Base-by-base conservation (phyloP, 352 stramenopile genomes). In the Halophytophthora polymorphica region DNA sequence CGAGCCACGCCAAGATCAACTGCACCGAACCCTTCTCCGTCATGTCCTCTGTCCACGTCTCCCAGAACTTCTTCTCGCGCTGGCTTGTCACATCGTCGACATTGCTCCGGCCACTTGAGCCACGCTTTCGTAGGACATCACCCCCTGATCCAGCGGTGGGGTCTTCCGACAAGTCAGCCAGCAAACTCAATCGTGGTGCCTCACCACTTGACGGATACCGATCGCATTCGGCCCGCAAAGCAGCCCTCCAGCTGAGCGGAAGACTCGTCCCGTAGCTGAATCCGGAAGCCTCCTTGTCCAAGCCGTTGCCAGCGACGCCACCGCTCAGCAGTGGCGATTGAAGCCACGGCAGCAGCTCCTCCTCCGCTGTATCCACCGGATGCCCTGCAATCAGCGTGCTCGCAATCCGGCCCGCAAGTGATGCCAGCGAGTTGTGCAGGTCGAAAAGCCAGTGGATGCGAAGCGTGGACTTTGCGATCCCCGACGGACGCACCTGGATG, bases 401-500 rank as follows among this genome's bases (percentile, higher is more conserved):
- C 7, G 82, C 63, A 15, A 95, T 63, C 36, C 83, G 60, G 10
- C 81, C 81, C 22, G 72, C 78, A 6, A 95, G 66, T 22, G 81
- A 93, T 18, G 85, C 65, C 25, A 89, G 45, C 13, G 79, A 76
- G 25, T 88, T 90, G 45, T 88, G 79, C 40, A 92, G 66, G 49
- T 95, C 85, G 19, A 91, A 82, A 15, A 95, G 50, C 85, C 85
- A 95, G 34, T 93, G 85, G 12, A 95, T 59, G 19, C 71, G 73
- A 25, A 93, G 59, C 0, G 81, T 95, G n/a, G 83, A 91, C 48
- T 78, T 83, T 10, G 73, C 76, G 11, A 93, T 68, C 11, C 85
- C 85, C 12, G 78, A 82, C 7, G 85, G 77, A 36, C 76, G 64
- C 28, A 91, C 69, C 45, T 93, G 72, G 15, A 87, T 69, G n/a